Base-by-base conservation (phyloP, 768 basidiomycete genomes). In the Cystobasidium ongulense region DNA sequence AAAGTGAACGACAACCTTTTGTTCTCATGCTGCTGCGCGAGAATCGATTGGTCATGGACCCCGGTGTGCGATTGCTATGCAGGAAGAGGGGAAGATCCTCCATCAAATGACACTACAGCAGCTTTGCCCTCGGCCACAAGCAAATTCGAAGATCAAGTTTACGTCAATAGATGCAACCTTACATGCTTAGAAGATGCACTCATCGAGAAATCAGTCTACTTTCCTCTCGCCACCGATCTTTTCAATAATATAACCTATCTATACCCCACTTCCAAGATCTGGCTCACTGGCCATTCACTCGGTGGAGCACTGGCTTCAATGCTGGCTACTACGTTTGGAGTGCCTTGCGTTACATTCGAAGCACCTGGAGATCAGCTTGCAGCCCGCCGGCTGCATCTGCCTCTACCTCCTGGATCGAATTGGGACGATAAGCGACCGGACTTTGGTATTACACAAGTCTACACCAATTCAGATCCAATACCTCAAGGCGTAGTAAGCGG, bases 1-100 rank as follows among this genome's bases (percentile, higher is more conserved):
- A 95, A 93, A 82, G 81, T 88, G 73, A 98, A 98, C 72, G 94
- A 97, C 78, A 98, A 95, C 79, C 82, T 94, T n/a, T 82, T 98
- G 38, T 95, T 95, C 83, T 83, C 91, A 2, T 98, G 95, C 81
- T 98, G 95, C 81, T 98, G 95, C 78, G 94, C 92, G 1, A 85
- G 90, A 7, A 90, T 97, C n/a, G 91, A 90, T 38, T 90, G 92
- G 66, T 91, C 91, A 0, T 98, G 95, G 95, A 87, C 86, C 23
- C 85, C 95, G 0, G 95, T 96, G 0, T 98, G 95, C 80, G 89
- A 86, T 62, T 98, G 95, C 81, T 89, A 88, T 79, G 83, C 87
- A 7, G 86, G 90, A 0, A 59, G 57, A 59, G 57, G 57, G 2
- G 57, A 59, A 59, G 57, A 59, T 59, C 57, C 57, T 13, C 57